These are phyloP conservation scores for Candolleomyces aberdarensis DNA, from an alignment of 768 basidiomycete genomes.

Conservation along the genomic window DNA sequence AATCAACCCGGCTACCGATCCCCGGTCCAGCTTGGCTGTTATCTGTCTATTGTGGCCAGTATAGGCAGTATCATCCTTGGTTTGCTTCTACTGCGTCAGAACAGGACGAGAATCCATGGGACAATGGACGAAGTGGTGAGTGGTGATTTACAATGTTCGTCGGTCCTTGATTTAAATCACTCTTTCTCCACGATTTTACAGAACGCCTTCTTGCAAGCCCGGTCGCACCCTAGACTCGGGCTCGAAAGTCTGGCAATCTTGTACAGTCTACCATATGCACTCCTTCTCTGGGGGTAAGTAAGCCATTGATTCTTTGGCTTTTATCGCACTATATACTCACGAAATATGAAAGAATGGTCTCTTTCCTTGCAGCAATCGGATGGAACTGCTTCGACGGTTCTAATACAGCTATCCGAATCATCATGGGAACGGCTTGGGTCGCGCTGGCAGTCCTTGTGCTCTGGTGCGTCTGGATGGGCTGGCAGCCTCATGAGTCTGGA, in stretches of 20 bases:
- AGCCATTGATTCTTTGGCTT: background rate
- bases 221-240: slow-evolving; percentile 8
- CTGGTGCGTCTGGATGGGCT: slow-evolving; percentile 20
- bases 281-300: slow-evolving; percentile 26
- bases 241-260: slow-evolving; percentile 22
- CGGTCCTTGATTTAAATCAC: slow-evolving; percentile 14
- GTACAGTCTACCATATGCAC: slow-evolving; percentile 24
- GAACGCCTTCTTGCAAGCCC: slow-evolving; percentile 6
- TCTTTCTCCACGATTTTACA: slow-evolving; percentile 14
- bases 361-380: slow-evolving; percentile 23
- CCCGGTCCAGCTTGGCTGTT: slow-evolving; percentile 42
- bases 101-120: slow-evolving; percentile 18
- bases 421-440: slow-evolving; percentile 12
- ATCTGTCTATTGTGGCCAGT: slow-evolving; percentile 42
- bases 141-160: slow-evolving; percentile 6
- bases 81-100: slow-evolving; percentile 39
- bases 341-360: slow-evolving; percentile 16
- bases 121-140: background rate
- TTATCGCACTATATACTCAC: background rate
- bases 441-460: slow-evolving; percentile 14
- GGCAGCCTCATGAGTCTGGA: too few relatives aligned
- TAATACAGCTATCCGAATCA: slow-evolving; percentile 9
- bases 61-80: slow-evolving; percentile 43
- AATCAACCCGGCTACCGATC: slow-evolving; percentile 12
- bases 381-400: slow-evolving; percentile 24